Evolutionary conservation across 1,139 yeast genomes (phyloP).

Genomic region (Kurtzmaniella natalensis): DNA sequence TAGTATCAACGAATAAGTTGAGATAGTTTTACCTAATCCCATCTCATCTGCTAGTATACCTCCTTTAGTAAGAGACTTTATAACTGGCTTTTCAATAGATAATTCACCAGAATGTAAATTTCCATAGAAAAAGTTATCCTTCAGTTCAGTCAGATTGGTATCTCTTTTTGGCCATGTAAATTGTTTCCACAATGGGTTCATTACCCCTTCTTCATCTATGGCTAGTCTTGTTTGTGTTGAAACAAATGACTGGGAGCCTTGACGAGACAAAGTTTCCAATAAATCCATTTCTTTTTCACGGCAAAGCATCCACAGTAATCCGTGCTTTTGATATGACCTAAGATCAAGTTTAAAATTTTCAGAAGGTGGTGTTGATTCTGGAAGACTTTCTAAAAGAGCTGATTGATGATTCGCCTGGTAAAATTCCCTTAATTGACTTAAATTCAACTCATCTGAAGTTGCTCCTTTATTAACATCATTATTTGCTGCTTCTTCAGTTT

Average conservation of each 20-base stretch:
- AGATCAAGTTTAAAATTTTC: conserved; percentile 48
- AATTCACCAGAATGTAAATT: conserved; percentile 83
- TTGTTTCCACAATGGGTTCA: conserved; percentile 86
- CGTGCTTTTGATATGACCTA: conserved; percentile 74
- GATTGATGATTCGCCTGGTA: conserved; percentile 63
- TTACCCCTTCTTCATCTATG: conserved; percentile 43
- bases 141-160: conserved; percentile 14
- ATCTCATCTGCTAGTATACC: conserved; percentile 97
- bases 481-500: conserved; percentile 1
- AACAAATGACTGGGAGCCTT: conserved; percentile 13
- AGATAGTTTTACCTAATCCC: conserved; percentile 94
- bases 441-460: conserved; percentile 45
- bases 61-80: conserved; percentile 59
- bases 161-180: conserved; percentile 62
- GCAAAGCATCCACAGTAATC: conserved; percentile 77
- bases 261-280: conserved; percentile 25
- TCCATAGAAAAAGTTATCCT: conserved; percentile 51
- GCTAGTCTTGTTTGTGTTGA: conserved; percentile 27
- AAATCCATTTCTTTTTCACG: conserved; percentile 52
- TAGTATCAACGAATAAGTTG: conserved; percentile 70
- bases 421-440: conserved; percentile 73
- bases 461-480: conserved; percentile 19
- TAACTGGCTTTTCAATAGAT: conserved; percentile 60
- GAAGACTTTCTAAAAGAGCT: conserved; percentile 47
- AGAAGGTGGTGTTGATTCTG: conserved; percentile 61